These are phyloP conservation scores for Crithidia thermophila DNA, from an alignment of 208 protist genomes.

Conservation along the genomic window DNA sequence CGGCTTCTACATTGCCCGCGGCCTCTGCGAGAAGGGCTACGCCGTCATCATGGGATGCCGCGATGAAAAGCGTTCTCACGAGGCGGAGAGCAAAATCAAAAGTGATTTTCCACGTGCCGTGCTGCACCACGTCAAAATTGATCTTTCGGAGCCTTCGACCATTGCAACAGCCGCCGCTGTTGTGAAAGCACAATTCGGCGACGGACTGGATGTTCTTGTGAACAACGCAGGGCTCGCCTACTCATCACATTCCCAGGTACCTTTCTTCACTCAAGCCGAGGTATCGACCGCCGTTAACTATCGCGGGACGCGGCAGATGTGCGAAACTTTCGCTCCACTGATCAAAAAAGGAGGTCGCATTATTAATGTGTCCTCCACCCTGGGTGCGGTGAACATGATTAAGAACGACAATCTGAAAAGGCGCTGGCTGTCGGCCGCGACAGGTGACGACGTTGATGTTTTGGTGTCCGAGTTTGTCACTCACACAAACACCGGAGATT, in stretches of 20 bases:
- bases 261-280: conserved; percentile 40
- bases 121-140: conserved; percentile 20
- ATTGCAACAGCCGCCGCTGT: conserved; percentile 15
- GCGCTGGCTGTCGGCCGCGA: conserved; percentile 19
- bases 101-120: conserved; percentile 1
- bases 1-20: conserved; percentile 36
- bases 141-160: conserved; percentile 17
- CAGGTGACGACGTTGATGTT: conserved; percentile 21
- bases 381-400: conserved; percentile 27
- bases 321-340: conserved; percentile 33
- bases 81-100: conserved; percentile 24
- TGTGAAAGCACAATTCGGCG: conserved; percentile 18
- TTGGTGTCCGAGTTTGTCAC: conserved; percentile 37
- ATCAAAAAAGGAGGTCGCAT: conserved; percentile 32
- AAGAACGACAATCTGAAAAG: conserved; percentile 13
- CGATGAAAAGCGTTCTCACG: conserved; percentile 1
- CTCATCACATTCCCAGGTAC: conserved; percentile 6
- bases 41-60: conserved; percentile 40
- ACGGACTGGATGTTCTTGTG: conserved; percentile 39
- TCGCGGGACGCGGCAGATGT: conserved; percentile 26
- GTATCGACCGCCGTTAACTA: conserved; percentile 37
- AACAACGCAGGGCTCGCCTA: conserved; percentile 59
- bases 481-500: conserved; percentile 15
- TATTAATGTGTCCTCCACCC: conserved; percentile 37
- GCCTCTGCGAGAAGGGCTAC: conserved; percentile 30